Evolutionary conservation across 179 eudicot genomes (phyloP).

Genomic region (Vitellaria paradoxa): DNA sequence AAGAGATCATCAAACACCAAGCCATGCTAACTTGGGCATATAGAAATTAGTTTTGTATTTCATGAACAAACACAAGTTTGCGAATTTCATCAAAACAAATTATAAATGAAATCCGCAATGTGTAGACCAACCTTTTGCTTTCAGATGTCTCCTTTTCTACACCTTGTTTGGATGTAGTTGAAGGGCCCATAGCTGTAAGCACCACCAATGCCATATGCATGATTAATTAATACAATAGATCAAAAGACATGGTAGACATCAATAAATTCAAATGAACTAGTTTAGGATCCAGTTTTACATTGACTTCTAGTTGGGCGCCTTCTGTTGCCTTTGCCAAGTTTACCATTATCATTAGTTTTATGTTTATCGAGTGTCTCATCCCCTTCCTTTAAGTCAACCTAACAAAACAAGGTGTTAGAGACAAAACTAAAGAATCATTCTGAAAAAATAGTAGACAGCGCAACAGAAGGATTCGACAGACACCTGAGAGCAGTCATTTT

Average conservation of each 20-base stretch:
- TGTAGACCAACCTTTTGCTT: constrained; percentile 37
- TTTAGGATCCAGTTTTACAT: constrained; percentile 26
- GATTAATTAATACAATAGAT: neutral
- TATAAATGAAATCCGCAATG: neutral
- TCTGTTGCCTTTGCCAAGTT: constrained; percentile 11
- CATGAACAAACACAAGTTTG: neutral
- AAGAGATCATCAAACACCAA: too few relatives aligned
- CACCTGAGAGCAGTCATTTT: constrained; percentile 21
- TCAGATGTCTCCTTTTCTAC: constrained; percentile 28
- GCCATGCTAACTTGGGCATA: too few relatives aligned
- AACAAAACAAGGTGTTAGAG: neutral
- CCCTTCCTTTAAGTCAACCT: constrained; percentile 17
- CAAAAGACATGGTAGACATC: neutral
- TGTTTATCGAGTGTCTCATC: neutral
- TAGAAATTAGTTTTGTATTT: too few relatives aligned
- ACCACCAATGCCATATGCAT: neutral
- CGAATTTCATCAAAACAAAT: neutral
- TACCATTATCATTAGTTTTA: constrained; percentile 6
- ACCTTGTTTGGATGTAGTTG: constrained; percentile 24
- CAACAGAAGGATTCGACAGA: neutral
- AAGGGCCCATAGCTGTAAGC: constrained; percentile 40
- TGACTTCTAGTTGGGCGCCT: constrained; percentile 33
- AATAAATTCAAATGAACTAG: neutral
- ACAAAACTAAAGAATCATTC: neutral
- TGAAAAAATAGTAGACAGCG: neutral